These are phyloP conservation scores for Aspergillus nomiae DNA, from an alignment of 2,329 filamentous ascomycete genomes.

Conservation along the genomic window DNA sequence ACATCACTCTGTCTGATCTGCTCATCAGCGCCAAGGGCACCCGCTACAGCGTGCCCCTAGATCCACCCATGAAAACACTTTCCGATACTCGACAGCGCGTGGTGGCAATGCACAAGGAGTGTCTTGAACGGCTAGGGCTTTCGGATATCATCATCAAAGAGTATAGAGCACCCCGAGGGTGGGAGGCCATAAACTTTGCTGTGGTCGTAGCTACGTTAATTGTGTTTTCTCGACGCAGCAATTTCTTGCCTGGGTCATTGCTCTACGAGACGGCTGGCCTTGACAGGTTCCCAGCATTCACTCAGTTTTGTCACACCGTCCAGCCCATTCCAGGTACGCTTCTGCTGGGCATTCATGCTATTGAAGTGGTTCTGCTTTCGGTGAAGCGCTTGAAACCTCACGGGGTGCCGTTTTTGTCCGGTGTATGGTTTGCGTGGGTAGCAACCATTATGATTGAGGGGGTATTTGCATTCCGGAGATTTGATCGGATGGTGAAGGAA, in stretches of 20 bases:
- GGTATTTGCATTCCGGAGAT: constrained; percentile 49
- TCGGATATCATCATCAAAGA: constrained; percentile 58
- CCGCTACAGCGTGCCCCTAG: constrained; percentile 60
- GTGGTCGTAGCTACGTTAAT: constrained; percentile 58
- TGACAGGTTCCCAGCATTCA: constrained; percentile 58
- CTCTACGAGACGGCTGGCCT: constrained; percentile 54
- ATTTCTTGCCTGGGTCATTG: constrained; percentile 56
- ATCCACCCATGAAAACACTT: constrained; percentile 70
- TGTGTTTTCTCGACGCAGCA: constrained; percentile 52
- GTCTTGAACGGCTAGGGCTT: constrained; percentile 62
- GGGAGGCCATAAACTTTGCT: constrained; percentile 58
- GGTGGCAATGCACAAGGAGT: constrained; percentile 70
- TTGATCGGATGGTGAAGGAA: constrained; percentile 46
- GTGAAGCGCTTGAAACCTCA: constrained; percentile 51
- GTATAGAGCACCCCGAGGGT: constrained; percentile 53
- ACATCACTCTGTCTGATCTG: constrained; percentile 67
- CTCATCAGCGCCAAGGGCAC: constrained; percentile 57
- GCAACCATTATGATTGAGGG: constrained; percentile 57
- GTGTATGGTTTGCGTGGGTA: constrained; percentile 59
- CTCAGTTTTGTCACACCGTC: constrained; percentile 59
- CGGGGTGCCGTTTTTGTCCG: constrained; percentile 52
- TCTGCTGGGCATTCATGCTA: constrained; percentile 65
- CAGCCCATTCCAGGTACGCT: constrained; percentile 61
- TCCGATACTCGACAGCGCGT: constrained; percentile 69
- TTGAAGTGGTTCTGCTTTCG: constrained; percentile 60